Base-by-base conservation (phyloP, 208 protist species). In the Polymyxa betae region DNA sequence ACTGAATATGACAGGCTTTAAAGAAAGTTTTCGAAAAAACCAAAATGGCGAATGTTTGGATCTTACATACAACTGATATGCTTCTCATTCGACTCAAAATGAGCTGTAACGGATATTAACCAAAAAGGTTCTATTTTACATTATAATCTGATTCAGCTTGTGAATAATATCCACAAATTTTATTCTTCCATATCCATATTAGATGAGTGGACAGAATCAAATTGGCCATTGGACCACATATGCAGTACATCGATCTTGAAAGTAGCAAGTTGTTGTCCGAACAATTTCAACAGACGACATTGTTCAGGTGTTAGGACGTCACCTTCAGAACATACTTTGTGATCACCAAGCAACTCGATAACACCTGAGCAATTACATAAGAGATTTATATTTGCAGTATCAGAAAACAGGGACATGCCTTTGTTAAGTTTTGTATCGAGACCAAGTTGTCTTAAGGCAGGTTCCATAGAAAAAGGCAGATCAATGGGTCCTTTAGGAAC, bases 381-480 rank as follows among this genome's bases (percentile, higher is more conserved):
- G 24, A 5, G 49, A 60, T 60, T 60, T 60, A 5, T 29, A 60
- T 60, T 60, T 5, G 24, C 5, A 60, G 24, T 29, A 60, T 60
- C 49, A 24, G 5, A 60, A 60, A 60, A 60, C 49, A 5, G 24
- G 24, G n/a, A n/a, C 5, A 29, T 5, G n/a, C 72, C 72, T 43
- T 82, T 82, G 72, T 82, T 82, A 12, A 82, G 40, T 43, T 82
- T 82, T 5, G 72, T 82, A 43, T 82, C 72, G 35, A 82, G n/a
- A n/a, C 72, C 72, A n/a, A 82, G 72, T 82, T 82, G 72, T 5
- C 72, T 5, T n/a, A 82, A 82, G 5, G 72, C 35, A 5, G 72
- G n/a, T n/a, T 82, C 72, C 72, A 82, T 82, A 20, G 72, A 82
- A n/a, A 82, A 82, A 20, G 72, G 72, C 16, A 82, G 16, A 43